A percentile compares a stretch with the other conserved stretches of the same genome.
These are phyloP conservation scores for Melocanna baccifera DNA, from an alignment of 176 grass and related monocot species.

Conservation along the genomic window DNA sequence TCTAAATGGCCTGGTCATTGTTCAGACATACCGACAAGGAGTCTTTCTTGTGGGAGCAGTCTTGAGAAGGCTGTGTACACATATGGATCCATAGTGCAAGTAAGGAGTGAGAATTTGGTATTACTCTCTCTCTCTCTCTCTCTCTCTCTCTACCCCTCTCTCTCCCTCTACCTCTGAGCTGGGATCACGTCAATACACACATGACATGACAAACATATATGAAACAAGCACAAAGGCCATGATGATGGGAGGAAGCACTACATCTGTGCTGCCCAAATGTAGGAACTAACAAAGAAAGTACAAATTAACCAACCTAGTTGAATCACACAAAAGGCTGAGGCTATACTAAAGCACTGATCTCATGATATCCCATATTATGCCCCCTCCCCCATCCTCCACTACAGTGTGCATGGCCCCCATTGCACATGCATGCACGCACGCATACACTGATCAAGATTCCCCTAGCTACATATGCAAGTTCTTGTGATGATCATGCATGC, in stretches of 20 bases:
- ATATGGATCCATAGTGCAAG: not conserved
- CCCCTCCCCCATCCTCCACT: not conserved
- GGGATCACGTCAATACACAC: not conserved
- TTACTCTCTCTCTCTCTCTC: not conserved
- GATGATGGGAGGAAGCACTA: constrained; percentile 8
- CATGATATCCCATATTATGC: not conserved
- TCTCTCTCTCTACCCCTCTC: too few species aligned
- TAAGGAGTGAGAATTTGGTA: not conserved
- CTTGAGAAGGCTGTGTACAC: not conserved
- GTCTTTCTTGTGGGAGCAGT: not conserved
- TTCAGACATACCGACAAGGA: not conserved
- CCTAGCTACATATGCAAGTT: not conserved
- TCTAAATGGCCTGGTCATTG: not conserved
- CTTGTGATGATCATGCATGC: constrained; percentile 4
- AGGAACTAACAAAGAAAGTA: constrained; percentile 30
- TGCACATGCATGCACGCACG: not conserved
- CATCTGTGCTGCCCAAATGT: constrained; percentile 13
- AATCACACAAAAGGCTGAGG: not conserved
- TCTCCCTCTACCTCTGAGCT: not conserved
- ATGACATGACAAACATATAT: constrained; percentile 20
- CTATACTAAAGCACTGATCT: not conserved
- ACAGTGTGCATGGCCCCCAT: not conserved
- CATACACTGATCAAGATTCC: constrained; percentile 18
- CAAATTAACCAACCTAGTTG: constrained; percentile 16
- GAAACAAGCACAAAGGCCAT: constrained; percentile 25